Evolutionary conservation across 2,329 filamentous ascomycete genomes (phyloP).

Genomic region (Fusarium coicis): DNA sequence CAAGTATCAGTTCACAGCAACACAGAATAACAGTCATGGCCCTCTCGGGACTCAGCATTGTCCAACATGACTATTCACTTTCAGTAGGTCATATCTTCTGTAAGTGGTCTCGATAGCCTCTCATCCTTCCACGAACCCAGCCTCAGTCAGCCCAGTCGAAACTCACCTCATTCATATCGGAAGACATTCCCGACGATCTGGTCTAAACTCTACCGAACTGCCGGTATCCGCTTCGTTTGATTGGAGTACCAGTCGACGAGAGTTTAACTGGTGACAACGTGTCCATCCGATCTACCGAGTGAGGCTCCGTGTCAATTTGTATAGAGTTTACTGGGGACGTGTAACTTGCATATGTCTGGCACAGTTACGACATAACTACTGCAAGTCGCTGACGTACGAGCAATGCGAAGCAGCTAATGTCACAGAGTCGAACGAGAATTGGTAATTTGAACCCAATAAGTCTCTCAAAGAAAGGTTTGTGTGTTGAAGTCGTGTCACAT

Average conservation of each 20-base stretch:
- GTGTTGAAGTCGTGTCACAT: background rate
- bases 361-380: background rate
- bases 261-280: background rate
- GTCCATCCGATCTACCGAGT: background rate
- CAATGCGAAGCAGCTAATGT: background rate
- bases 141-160: background rate
- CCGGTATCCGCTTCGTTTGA: background rate
- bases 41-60: background rate
- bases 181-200: background rate
- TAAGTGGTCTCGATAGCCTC: background rate
- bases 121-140: background rate
- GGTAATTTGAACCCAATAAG: background rate
- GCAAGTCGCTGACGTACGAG: background rate
- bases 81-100: background rate
- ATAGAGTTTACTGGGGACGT: background rate
- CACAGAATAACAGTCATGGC: background rate
- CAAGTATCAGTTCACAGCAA: background rate
- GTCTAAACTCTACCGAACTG: background rate
- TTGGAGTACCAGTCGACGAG: background rate
- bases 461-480: background rate
- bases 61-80: fast-evolving
- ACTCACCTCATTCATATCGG: background rate
- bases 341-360: background rate
- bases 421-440: background rate
- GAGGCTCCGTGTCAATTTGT: background rate